A percentile compares a stretch with the other conserved stretches of the same genome.
Evolutionary conservation across 495 filamentous ascomycete genomes (phyloP).

Genomic region (Penicillium malachiteum): DNA sequence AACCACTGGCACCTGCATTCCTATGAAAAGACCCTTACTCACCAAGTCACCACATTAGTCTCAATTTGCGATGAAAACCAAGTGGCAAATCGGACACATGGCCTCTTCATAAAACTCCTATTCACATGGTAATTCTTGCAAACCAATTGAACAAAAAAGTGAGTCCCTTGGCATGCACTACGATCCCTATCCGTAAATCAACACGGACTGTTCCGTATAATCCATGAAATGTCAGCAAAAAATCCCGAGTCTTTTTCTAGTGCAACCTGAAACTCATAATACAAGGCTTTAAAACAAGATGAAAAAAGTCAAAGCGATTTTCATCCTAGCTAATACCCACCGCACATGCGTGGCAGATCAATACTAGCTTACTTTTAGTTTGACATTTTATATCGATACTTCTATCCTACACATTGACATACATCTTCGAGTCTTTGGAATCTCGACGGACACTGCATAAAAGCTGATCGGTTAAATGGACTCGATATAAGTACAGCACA

Average conservation of each 20-base stretch:
- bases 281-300: not conserved
- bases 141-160: not conserved
- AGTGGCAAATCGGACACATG: no score
- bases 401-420: not conserved
- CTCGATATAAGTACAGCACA: not conserved
- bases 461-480: no score
- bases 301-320: not conserved
- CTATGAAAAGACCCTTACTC: no score
- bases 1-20: no score
- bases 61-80: no score
- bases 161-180: not conserved
- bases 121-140: not conserved
- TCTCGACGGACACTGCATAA: no score
- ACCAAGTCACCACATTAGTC: no score
- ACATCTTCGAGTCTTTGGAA: not conserved
- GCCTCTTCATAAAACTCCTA: no score
- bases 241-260: conserved; percentile 1
- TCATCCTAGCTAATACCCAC: not conserved
- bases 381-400: not conserved
- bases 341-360: not conserved
- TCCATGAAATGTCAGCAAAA: not conserved
- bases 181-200: not conserved
- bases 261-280: not conserved
- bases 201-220: not conserved
- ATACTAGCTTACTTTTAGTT: no score